Percentiles rank a stretch among this genome's conserved stretches.
These are phyloP conservation scores for Novakomyces olei DNA, from an alignment of 805 yeast species.

Conservation along the genomic window DNA sequence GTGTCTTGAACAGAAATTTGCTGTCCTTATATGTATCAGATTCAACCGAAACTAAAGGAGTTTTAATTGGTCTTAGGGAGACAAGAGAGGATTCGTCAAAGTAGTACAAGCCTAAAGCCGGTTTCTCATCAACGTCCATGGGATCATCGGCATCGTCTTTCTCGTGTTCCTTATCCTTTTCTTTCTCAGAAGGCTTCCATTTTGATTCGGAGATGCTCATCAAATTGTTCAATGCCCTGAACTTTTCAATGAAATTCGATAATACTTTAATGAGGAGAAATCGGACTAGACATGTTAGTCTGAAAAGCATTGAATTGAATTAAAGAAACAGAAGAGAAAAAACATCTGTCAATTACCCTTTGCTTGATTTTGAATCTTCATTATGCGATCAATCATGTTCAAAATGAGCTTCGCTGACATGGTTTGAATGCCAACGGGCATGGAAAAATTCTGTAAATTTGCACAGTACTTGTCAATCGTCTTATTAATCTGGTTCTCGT, in stretches of 20 bases:
- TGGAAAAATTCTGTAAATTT: conserved; percentile 54
- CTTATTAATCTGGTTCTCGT: conserved; percentile 64
- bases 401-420: conserved; percentile 84
- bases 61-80: too few species aligned
- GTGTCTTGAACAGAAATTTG: conserved; percentile 61
- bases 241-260: conserved; percentile 9
- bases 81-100: too few species aligned
- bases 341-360: conserved; percentile 21
- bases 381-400: conserved; percentile 71
- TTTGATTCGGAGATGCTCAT: too few species aligned
- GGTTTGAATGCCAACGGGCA: conserved; percentile 78
- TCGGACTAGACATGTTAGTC: conserved; percentile 8
- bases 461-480: conserved; percentile 66
- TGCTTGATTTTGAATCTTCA: conserved; percentile 46
- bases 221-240: conserved; percentile 10
- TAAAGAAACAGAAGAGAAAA: conserved; percentile 66
- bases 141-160: conserved; percentile 3
- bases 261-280: conserved; percentile 8
- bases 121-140: conserved; percentile 19
- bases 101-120: too few species aligned
- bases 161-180: conserved; percentile 6
- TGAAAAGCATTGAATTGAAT: conserved; percentile 50
- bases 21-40: too few species aligned
- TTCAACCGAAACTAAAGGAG: too few species aligned
- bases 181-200: not conserved